Base-by-base conservation (phyloP, 805 yeast species). In the Hanseniaspora pseudoguilliermondii region DNA sequence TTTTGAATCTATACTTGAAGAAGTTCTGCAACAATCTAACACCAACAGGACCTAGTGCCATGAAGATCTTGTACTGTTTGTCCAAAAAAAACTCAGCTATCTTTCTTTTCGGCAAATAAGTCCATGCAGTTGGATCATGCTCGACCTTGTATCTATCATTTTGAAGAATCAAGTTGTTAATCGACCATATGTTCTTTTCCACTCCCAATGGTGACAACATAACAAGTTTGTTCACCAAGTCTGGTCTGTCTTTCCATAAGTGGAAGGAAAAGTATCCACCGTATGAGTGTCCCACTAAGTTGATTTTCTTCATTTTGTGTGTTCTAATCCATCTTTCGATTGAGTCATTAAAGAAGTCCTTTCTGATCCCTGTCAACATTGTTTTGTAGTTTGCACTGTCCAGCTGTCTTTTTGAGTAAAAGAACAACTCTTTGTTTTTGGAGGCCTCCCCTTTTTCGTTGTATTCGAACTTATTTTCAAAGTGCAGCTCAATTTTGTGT, bases 131-230 rank as follows among this genome's bases (percentile, higher is more conserved):
- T 68, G 74, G 58, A 65, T 65, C 60, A 62, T 65, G 74, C 74
- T 71, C 48, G 57, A 61, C 56, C 21, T 36, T 57, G 54, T 57
- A 67, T n/a, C 36, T 58, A 27, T 52, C 52, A 32, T 2, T 58
- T 48, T 42, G 58, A 49, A 15, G 58, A 54, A 54, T 42, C 10
- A 44, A 20, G 18, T 72, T 70, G 53, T 67, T 75, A 2, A 84
- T 68, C 0, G 90, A 81, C 63, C 74, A 80, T 0, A 84, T 76
- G 49, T 79, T 79, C 46, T 86, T 72, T 61, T 86, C 95, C 20
- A 86, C 80, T 0, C 95, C 95, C 0, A 84, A 85, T 0, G 95
- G 95, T 13, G 88, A 81, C 3, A 83, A 76, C 25, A 86, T 69
- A 2, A 84, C 71, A 60, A 86, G 67, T 57, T 77, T 76, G 16